phyloP scores from a whole-genome alignment of 2,329 filamentous ascomycete genomes.

The Trichophaea hybrida region DNA sequence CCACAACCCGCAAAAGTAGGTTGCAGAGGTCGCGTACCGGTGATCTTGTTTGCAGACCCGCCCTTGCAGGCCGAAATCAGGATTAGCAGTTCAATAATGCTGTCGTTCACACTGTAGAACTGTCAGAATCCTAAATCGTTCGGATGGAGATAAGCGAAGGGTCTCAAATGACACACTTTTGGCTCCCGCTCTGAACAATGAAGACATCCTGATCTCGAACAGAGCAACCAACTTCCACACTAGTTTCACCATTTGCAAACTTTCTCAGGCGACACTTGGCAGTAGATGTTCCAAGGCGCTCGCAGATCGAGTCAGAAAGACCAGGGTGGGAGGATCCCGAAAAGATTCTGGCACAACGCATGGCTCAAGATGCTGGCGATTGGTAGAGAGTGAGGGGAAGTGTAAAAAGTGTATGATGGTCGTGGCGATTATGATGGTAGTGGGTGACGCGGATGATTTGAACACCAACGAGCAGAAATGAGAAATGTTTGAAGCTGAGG shows the following conservation, averaged over 20 bases:
- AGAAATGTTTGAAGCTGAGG: neutral
- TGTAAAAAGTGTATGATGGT: neutral
- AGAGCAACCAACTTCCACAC: constrained; percentile 50
- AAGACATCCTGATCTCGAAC: constrained; percentile 98
- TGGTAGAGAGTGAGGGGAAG: neutral
- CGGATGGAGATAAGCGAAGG: neutral
- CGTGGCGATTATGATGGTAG: neutral
- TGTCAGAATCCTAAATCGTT: neutral
- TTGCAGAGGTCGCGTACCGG: constrained; percentile 45
- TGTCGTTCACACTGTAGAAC: constrained; percentile 65
- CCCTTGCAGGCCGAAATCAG: constrained; percentile 99
- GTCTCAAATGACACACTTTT: constrained; percentile 36
- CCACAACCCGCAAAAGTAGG: neutral
- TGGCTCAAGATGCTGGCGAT: constrained; percentile 29
- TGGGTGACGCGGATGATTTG: neutral
- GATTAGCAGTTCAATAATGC: constrained; percentile 96
- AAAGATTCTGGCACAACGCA: constrained; percentile 55
- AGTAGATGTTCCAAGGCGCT: constrained; percentile 46
- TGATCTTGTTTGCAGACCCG: constrained; percentile 90
- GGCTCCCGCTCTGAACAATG: constrained; percentile 91
- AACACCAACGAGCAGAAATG: neutral
- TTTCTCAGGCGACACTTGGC: constrained; percentile 48
- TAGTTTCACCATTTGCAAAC: constrained; percentile 57
- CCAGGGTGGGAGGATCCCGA: constrained; percentile 50
- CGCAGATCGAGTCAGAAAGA: constrained; percentile 51